Percentiles rank a stretch among this genome's conserved stretches.
phyloP scores from a whole-genome alignment of 106 monocot genomes.

The Phalaenopsis equestris region DNA sequence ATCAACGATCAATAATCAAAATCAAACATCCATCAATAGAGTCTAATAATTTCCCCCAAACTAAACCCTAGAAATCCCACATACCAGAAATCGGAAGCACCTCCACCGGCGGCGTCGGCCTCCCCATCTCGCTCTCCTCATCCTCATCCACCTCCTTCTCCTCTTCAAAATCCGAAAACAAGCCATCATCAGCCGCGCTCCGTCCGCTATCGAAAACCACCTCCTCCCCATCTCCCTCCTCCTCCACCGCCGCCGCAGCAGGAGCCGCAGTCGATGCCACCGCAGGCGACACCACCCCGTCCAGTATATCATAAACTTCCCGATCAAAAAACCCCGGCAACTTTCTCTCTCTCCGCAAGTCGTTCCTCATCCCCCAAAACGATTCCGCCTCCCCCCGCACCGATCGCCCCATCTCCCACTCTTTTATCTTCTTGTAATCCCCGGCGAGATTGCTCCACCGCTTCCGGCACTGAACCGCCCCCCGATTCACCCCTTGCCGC shows the following conservation, averaged over 20 bases:
- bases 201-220: conserved; percentile 17
- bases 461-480: conserved; percentile 87
- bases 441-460: conserved; percentile 86
- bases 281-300: conserved; percentile 20
- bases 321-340: conserved; percentile 77
- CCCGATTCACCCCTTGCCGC: conserved; percentile 61
- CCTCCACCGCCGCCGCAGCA: conserved; percentile 39
- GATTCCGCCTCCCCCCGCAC: conserved; percentile 18
- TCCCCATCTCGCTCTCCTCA: conserved; percentile 10
- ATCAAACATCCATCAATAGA: neutral
- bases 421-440: conserved; percentile 79
- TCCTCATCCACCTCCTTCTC: conserved; percentile 18
- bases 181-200: conserved; percentile 34
- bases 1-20: neutral
- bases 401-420: conserved; percentile 51
- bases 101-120: conserved; percentile 18
- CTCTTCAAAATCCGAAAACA: conserved; percentile 16
- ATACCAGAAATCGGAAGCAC: conserved; percentile 36
- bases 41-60: neutral
- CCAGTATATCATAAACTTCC: conserved; percentile 71
- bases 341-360: conserved; percentile 51
- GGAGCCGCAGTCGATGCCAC: conserved; percentile 26
- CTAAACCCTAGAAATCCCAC: neutral
- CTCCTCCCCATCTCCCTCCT: conserved; percentile 24
- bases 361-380: conserved; percentile 84